These are phyloP conservation scores for Gossypium gossypioides DNA, from an alignment of 441 rosid species.

Conservation along the genomic window DNA sequence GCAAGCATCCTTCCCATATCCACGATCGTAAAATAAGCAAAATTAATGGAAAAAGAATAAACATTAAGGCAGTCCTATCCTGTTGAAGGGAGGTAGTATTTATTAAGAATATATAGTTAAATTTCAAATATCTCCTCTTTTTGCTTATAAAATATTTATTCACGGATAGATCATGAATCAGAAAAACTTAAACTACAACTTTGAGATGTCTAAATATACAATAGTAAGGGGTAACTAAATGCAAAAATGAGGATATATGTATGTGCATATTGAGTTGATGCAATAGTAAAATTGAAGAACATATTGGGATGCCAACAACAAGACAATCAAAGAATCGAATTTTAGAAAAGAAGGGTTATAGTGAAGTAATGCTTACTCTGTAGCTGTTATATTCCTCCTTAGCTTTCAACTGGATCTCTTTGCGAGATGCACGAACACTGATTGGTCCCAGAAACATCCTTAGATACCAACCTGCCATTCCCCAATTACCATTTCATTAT, in stretches of 20 bases:
- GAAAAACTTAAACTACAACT: background rate
- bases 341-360: background rate
- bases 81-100: slow-evolving; percentile 27
- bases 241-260: background rate
- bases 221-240: background rate
- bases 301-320: background rate
- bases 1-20: slow-evolving; percentile 87
- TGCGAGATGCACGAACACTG: slow-evolving; percentile 75
- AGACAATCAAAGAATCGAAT: background rate
- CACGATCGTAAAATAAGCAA: slow-evolving; percentile 64
- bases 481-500: background rate
- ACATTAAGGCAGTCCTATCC: slow-evolving; percentile 89
- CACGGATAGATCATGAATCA: background rate
- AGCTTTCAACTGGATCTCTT: slow-evolving; percentile 87
- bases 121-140: background rate
- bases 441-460: slow-evolving; percentile 89
- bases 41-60: slow-evolving; percentile 66
- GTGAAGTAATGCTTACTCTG: slow-evolving; percentile 38
- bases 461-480: slow-evolving; percentile 53
- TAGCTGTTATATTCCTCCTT: slow-evolving; percentile 96
- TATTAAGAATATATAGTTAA: background rate
- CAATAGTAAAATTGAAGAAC: background rate
- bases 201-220: background rate
- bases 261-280: background rate
- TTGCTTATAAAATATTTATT: background rate